Base-by-base conservation (phyloP, 2,329 filamentous ascomycete species). In the Podosphaera xanthii region DNA sequence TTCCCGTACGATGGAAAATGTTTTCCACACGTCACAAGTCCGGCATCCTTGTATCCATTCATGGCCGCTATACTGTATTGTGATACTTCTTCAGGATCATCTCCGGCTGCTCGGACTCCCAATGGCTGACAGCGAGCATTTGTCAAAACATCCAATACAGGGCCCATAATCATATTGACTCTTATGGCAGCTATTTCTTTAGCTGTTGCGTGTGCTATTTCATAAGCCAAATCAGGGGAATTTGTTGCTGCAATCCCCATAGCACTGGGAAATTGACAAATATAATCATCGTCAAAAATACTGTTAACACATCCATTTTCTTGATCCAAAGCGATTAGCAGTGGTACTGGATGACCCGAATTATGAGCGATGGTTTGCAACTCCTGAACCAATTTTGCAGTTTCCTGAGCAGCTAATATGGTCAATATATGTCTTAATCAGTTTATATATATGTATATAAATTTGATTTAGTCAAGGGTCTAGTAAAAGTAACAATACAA, bases 281-380 rank as follows among this genome's bases (percentile, higher is more conserved):
- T 91, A 69, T 90, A 92, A 67, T 92, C 87, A 65, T 95, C 89
- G 70, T 97, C 91, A 67, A 94, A 96, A 2, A 97, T 78, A 72
- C 88, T 95, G 73, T 96, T 97, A 70, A 96, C 91, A 2, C 91
- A 90, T 63, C 92, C 92, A 80, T 98, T 97, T 71, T 98, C 92
- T 70, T 98, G 92, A 69, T 97, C 92, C 44, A 97, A 75, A 46
- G 86, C 90, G 65, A 98, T 96, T 59, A 94, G 76, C 22, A 98
- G 74, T 1, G 92, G 92, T 2, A 91, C 84, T 2, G 86, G 84
- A 70, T 97, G 91, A 30, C 91, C 91, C 61, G 91, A 85, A 71
- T 94, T 80, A 68, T 87, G 86, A 44, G 92, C 92, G 68, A 94
- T 91, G 57, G 83, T 89, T 71, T 98, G 92, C 52, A 98, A 76